Evolutionary conservation across 2,329 filamentous ascomycete genomes (phyloP).

Genomic region (Aspergillus quadricinctus): DNA sequence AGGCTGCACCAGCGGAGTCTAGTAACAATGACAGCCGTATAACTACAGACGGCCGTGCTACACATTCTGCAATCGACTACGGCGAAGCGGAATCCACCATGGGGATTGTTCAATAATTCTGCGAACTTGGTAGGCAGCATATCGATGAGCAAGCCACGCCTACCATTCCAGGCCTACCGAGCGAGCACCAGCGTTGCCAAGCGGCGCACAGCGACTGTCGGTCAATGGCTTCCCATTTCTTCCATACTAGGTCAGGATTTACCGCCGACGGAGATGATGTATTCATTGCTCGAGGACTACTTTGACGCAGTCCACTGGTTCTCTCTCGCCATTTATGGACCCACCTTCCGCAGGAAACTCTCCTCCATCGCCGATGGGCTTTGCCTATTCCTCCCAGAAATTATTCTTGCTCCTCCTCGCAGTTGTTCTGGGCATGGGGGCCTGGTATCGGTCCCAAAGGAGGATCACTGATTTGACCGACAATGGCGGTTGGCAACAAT

Average conservation of each 20-base stretch:
- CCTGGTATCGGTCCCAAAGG: conserved; percentile 35
- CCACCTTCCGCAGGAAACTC: conserved; percentile 34
- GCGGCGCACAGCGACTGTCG: conserved; percentile 3
- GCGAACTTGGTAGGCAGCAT: conserved; percentile 22
- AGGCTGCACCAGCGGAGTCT: not conserved
- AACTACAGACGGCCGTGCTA: not conserved
- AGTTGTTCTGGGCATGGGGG: conserved; percentile 35
- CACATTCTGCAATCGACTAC: conserved; percentile 12
- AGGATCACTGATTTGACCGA: conserved; percentile 10
- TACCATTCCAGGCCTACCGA: conserved; percentile 32
- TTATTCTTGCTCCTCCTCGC: conserved; percentile 36
- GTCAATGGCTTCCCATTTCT: conserved; percentile 21
- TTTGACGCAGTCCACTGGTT: conserved; percentile 45
- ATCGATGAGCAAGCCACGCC: conserved; percentile 29
- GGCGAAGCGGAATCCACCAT: conserved; percentile 33
- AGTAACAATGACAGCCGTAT: not conserved
- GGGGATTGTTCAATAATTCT: conserved; percentile 32
- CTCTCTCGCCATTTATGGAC: conserved; percentile 41
- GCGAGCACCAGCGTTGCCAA: conserved; percentile 4
- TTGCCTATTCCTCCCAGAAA: conserved; percentile 30
- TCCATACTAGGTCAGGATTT: conserved; percentile 25
- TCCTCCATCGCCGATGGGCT: conserved; percentile 30
- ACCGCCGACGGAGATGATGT: conserved; percentile 25
- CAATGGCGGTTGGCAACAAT: conserved; percentile 9
- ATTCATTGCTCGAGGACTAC: conserved; percentile 38